A percentile compares a stretch with the other conserved stretches of the same genome.
These are phyloP conservation scores for Salvia sclarea DNA, from an alignment of 305 asterid genomes.

Conservation along the genomic window DNA sequence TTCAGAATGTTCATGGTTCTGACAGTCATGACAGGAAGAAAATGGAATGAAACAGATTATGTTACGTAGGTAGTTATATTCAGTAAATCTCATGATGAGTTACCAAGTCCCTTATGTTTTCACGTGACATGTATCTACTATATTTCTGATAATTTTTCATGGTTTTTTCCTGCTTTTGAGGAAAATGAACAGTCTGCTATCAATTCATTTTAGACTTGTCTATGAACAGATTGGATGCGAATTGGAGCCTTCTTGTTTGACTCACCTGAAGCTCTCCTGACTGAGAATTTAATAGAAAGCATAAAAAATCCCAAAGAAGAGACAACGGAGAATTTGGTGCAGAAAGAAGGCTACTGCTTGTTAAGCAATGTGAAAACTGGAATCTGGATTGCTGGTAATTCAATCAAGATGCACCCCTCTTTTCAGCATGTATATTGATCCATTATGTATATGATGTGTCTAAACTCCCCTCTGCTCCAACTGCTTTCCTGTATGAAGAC, in stretches of 20 bases:
- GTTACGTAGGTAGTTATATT: background rate
- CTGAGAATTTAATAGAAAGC: conserved; percentile 52
- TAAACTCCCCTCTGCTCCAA: conserved; percentile 32
- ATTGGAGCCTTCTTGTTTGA: conserved; percentile 79
- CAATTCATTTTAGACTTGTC: conserved; percentile 18
- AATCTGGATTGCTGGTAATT: conserved; percentile 95
- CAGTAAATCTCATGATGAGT: conserved; percentile 11
- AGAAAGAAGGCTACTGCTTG: conserved; percentile 55
- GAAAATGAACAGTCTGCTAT: background rate
- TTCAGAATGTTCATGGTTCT: background rate
- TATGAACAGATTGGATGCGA: conserved; percentile 77
- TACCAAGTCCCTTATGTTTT: conserved; percentile 5
- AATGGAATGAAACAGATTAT: background rate
- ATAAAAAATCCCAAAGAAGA: conserved; percentile 42
- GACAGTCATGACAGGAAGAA: background rate
- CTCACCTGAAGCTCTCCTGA: conserved; percentile 64
- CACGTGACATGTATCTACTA: background rate
- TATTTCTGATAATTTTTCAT: background rate
- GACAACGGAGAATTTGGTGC: conserved; percentile 47
- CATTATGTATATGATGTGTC: background rate
- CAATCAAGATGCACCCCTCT: background rate
- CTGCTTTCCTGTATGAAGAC: conserved; percentile 50
- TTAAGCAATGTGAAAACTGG: conserved; percentile 71
- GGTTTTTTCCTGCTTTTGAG: conserved; percentile 19
- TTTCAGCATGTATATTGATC: background rate